Evolutionary conservation across 495 filamentous ascomycete genomes (phyloP).

Genomic region (Pyrenula massariospora): DNA sequence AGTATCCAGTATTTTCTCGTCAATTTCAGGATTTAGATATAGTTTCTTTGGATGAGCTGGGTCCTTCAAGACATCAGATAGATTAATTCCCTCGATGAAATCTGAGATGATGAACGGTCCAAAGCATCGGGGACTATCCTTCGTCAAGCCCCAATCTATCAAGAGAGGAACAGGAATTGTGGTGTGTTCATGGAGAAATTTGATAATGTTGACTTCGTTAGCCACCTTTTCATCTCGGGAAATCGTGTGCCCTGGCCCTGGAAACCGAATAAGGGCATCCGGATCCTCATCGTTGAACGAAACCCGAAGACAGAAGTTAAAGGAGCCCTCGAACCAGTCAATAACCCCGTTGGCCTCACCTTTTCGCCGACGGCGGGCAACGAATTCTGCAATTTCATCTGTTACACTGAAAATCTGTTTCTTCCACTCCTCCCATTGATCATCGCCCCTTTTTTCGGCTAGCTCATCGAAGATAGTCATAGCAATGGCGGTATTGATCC

Average conservation of each 20-base stretch:
- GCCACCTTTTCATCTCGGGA: conserved; percentile 24
- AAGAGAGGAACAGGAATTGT: conserved; percentile 25
- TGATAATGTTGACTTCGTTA: conserved; percentile 25
- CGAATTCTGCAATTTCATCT: conserved; percentile 8
- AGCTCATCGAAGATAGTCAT: background rate
- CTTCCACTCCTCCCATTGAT: background rate
- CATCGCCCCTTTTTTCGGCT: background rate
- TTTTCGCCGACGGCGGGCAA: conserved; percentile 15
- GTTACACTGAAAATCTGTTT: background rate
- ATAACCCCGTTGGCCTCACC: conserved; percentile 13
- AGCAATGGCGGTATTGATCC: background rate
- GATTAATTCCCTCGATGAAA: conserved; percentile 20
- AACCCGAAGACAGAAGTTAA: conserved; percentile 21
- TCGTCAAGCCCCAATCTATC: conserved; percentile 19
- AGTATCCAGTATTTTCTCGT: conserved; percentile 15
- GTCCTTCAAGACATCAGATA: conserved; percentile 17
- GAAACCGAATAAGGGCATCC: conserved; percentile 22
- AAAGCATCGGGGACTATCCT: conserved; percentile 22
- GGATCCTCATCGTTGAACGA: conserved; percentile 18
- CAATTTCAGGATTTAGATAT: conserved; percentile 21
- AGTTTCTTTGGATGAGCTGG: conserved; percentile 18
- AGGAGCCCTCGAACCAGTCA: conserved; percentile 19
- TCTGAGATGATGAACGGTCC: conserved; percentile 32
- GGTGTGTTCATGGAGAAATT: conserved; percentile 23
- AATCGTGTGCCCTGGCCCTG: conserved; percentile 18